phyloP scores from a whole-genome alignment of 2,329 filamentous ascomycete genomes.

The Colletotrichum abscissum region DNA sequence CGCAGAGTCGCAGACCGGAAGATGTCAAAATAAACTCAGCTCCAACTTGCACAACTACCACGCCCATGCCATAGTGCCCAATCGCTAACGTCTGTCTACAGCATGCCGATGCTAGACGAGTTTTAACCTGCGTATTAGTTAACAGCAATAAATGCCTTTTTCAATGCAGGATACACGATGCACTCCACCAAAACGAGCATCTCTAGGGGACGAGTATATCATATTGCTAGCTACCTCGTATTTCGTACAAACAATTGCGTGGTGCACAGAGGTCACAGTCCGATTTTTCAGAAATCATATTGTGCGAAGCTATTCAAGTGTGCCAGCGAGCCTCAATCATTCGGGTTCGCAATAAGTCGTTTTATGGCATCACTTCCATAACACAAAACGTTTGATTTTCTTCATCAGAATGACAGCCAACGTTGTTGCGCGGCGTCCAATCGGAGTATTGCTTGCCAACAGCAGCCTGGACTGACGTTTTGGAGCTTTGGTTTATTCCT shows the following conservation, averaged over 20 bases:
- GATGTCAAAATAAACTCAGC: conserved; percentile 9
- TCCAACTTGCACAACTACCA: not conserved
- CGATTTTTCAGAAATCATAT: too few relatives aligned
- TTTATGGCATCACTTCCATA: too few relatives aligned
- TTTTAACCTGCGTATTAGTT: not conserved
- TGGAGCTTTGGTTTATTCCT: not conserved
- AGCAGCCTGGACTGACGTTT: not conserved
- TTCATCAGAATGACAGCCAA: not conserved
- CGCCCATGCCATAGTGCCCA: too few relatives aligned
- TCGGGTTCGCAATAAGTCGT: too few relatives aligned
- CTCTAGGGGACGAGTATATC: too few relatives aligned
- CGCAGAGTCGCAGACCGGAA: not conserved
- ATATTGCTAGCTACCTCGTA: too few relatives aligned
- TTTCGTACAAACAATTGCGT: too few relatives aligned
- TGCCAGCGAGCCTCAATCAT: too few relatives aligned
- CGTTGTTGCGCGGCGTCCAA: not conserved
- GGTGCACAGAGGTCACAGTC: too few relatives aligned
- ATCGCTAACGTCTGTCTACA: too few relatives aligned
- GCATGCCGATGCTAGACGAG: too few relatives aligned
- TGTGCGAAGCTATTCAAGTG: too few relatives aligned
- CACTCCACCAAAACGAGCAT: not conserved
- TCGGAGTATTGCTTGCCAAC: not conserved
- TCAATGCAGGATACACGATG: not conserved
- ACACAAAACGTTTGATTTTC: not conserved
- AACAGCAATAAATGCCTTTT: not conserved